Conservation (phyloP, 352 stramenopile species). For the Thraustochytrium sp. region DNA sequence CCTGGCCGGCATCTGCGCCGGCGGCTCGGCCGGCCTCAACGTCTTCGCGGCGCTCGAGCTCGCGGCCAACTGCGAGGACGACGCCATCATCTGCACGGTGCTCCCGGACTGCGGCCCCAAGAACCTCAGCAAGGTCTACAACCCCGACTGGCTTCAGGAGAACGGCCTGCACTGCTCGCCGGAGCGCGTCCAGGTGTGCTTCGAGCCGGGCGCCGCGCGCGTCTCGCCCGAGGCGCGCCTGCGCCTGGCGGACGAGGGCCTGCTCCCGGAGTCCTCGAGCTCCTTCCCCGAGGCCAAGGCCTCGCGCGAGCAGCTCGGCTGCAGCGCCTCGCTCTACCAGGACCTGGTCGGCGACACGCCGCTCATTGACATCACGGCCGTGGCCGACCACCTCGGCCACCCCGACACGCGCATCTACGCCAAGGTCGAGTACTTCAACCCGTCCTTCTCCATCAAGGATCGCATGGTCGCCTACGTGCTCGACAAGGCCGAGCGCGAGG, state of each 20-base stretch:
- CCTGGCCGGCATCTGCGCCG: conserved; percentile 40
- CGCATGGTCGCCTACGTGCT: conserved; percentile 45
- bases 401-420: conserved; percentile 32
- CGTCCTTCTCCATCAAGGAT: conserved; percentile 44
- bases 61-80: conserved; percentile 14
- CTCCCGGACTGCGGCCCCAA: conserved; percentile 38
- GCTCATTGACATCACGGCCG: conserved; percentile 28
- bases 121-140: conserved; percentile 47
- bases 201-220: neutral
- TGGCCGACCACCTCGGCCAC: neutral
- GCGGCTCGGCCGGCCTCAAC: conserved; percentile 41
- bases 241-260: neutral
- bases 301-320: neutral
- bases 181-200: neutral
- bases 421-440: conserved; percentile 46
- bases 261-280: neutral
- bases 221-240: neutral
- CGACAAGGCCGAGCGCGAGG: conserved; percentile 40
- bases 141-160: conserved; percentile 33
- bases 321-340: conserved; percentile 23
- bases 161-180: conserved; percentile 15
- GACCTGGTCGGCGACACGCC: conserved; percentile 42
- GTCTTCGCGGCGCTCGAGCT: conserved; percentile 42
- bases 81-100: conserved; percentile 37
- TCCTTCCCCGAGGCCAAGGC: neutral